A percentile compares a stretch with the other conserved stretches of the same genome.
phyloP scores from a whole-genome alignment of 208 protist genomes.

The Leishmania mexicana region DNA sequence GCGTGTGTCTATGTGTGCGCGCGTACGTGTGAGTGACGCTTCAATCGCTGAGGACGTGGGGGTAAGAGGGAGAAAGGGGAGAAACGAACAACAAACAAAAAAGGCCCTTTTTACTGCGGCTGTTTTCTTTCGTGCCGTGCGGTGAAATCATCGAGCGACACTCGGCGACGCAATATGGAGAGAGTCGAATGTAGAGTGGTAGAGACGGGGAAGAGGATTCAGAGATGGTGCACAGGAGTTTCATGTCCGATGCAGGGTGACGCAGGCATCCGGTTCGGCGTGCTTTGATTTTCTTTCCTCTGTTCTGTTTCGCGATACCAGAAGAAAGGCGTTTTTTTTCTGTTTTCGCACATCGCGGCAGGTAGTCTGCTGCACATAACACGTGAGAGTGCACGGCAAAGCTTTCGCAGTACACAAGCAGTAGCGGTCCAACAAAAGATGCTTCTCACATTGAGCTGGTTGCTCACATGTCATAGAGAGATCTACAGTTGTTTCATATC shows the following conservation, averaged over 20 bases:
- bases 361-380: neutral
- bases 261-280: neutral
- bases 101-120: neutral
- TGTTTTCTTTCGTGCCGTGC: neutral
- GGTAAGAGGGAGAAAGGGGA: neutral
- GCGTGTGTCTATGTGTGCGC: neutral
- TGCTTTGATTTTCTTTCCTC: neutral
- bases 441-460: neutral
- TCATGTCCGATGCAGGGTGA: neutral
- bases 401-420: neutral
- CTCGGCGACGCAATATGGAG: neutral
- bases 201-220: neutral
- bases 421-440: neutral
- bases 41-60: neutral
- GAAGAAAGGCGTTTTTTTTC: neutral
- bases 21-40: neutral
- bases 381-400: neutral
- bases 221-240: neutral
- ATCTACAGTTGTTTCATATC: neutral
- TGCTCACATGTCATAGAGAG: neutral
- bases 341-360: neutral
- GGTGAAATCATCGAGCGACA: neutral
- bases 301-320: neutral
- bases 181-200: neutral
- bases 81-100: neutral